Evolutionary conservation across 441 rosid genomes (phyloP).

Genomic region (Mallotus repandus): DNA sequence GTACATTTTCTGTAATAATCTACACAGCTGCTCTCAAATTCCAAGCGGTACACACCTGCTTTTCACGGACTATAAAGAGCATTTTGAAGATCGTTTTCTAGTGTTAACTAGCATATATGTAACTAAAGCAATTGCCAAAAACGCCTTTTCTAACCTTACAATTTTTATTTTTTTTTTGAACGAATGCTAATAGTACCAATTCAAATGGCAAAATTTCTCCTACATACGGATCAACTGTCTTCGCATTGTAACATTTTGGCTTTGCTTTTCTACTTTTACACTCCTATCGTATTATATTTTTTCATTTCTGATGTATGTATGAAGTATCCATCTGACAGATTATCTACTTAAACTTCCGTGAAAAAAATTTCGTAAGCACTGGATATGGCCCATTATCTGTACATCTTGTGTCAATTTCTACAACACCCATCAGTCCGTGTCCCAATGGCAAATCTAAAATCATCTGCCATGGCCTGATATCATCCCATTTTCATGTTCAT

Average conservation of each 20-base stretch:
- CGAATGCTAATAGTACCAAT: background rate
- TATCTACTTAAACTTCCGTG: conserved; percentile 14
- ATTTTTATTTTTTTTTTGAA: no score
- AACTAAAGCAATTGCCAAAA: background rate
- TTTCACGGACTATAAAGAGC: background rate
- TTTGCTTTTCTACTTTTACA: background rate
- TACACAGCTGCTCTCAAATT: background rate
- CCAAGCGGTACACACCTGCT: background rate
- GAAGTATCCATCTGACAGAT: conserved; percentile 9
- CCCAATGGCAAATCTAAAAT: conserved; percentile 10
- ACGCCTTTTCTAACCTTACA: background rate
- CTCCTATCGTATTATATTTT: conserved; percentile 8
- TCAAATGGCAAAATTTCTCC: conserved; percentile 1
- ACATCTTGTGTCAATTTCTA: conserved; percentile 30
- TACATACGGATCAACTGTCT: background rate
- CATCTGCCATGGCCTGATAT: conserved; percentile 28
- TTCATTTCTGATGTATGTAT: conserved; percentile 10
- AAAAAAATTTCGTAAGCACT: conserved; percentile 4
- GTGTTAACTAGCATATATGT: background rate
- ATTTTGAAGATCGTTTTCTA: background rate
- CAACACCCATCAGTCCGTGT: conserved; percentile 7
- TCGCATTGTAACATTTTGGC: background rate
- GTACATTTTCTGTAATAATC: background rate
- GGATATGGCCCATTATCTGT: conserved; percentile 25
- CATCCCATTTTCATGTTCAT: conserved; percentile 38